Evolutionary conservation across 306 rosid species (phyloP).

Genomic region (Hippophae gyantsensis): DNA sequence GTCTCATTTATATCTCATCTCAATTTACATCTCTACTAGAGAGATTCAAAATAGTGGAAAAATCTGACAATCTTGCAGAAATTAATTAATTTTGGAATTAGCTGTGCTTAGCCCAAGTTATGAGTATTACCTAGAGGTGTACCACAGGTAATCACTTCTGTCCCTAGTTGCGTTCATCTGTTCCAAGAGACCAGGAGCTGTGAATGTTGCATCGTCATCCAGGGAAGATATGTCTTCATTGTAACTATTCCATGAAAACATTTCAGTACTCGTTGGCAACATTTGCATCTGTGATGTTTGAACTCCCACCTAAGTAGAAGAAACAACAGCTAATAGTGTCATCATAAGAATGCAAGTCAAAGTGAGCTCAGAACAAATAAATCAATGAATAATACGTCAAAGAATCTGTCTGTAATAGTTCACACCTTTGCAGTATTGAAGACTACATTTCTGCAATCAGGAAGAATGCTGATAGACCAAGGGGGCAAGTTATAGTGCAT

Average conservation of each 20-base stretch:
- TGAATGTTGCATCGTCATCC: slow-evolving; percentile 59
- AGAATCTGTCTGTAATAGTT: slow-evolving; percentile 1
- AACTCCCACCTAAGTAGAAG: slow-evolving; percentile 71
- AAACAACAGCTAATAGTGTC: slow-evolving; percentile 12
- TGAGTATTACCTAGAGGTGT: slow-evolving; percentile 64
- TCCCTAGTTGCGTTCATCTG: slow-evolving; percentile 92
- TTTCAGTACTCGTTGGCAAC: slow-evolving; percentile 60
- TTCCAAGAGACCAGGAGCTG: slow-evolving; percentile 84
- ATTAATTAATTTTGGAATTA: no score
- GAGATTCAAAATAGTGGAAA: no score
- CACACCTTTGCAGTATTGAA: slow-evolving; percentile 91
- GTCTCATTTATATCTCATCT: no score
- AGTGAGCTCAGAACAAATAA: slow-evolving; percentile 1
- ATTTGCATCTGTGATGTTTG: slow-evolving; percentile 94
- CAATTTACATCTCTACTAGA: no score
- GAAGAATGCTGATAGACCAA: slow-evolving; percentile 96
- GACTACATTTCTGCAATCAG: slow-evolving; percentile 87
- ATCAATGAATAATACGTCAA: background rate
- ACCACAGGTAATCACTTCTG: slow-evolving; percentile 92
- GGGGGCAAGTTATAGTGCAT: slow-evolving; percentile 96
- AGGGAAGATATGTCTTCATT: slow-evolving; percentile 65
- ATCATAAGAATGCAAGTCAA: slow-evolving; percentile 1
- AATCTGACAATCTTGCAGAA: no score
- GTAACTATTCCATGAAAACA: slow-evolving; percentile 81
- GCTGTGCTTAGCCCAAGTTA: no score